These are phyloP conservation scores for Zizania palustris DNA, from an alignment of 202 grass and related monocot species.

Conservation along the genomic window DNA sequence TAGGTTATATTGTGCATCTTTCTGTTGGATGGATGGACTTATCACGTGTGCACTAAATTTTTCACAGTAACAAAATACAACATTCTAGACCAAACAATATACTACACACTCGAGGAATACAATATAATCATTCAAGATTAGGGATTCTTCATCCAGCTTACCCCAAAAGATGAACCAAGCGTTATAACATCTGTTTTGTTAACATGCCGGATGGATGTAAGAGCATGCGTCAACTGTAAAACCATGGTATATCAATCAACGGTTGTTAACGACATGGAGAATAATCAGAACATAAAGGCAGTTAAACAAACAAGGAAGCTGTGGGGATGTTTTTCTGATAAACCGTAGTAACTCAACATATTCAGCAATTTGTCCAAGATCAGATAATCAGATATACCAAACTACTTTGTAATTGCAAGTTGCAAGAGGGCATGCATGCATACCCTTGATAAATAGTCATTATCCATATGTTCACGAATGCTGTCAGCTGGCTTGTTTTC, in stretches of 20 bases:
- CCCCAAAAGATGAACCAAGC: slow-evolving; percentile 93
- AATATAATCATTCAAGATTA: slow-evolving; percentile 14
- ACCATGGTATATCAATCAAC: slow-evolving; percentile 13
- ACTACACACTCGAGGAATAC: background rate
- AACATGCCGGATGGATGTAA: slow-evolving; percentile 82
- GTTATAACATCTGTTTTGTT: slow-evolving; percentile 94
- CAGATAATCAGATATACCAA: slow-evolving; percentile 18
- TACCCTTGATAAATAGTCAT: slow-evolving; percentile 94
- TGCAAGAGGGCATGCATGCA: slow-evolving; percentile 8
- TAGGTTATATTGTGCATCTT: slow-evolving; percentile 10
- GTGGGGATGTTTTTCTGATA: background rate
- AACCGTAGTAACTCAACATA: background rate
- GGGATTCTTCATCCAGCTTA: slow-evolving; percentile 48
- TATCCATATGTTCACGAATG: slow-evolving; percentile 82
- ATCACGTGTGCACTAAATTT: no score
- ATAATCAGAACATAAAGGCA: background rate
- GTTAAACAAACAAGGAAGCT: background rate
- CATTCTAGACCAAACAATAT: background rate
- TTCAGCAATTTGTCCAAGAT: background rate
- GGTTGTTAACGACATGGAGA: background rate
- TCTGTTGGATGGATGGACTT: background rate
- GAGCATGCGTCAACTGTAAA: slow-evolving; percentile 80
- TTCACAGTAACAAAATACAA: slow-evolving; percentile 1
- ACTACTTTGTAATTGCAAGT: background rate
- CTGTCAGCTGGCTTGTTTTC: slow-evolving; percentile 94